A percentile compares a stretch with the other conserved stretches of the same genome.
These are phyloP conservation scores for Vanrija humicola DNA, from an alignment of 1,284 basidiomycete species.

Conservation along the genomic window DNA sequence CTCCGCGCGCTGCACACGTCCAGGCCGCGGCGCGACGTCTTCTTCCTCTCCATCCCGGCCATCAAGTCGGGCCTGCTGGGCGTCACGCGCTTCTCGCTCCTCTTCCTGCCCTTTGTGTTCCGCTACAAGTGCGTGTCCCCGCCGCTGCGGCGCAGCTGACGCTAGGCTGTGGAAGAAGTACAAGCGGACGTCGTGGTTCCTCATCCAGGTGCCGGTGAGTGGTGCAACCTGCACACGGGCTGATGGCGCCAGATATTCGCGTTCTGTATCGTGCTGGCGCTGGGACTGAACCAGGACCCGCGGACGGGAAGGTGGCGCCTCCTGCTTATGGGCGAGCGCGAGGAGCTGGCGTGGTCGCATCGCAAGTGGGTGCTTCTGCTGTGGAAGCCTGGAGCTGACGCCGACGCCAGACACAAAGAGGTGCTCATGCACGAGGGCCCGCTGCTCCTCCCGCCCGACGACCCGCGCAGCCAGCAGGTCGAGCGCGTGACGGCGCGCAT, in stretches of 20 bases:
- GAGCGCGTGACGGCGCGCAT: slow-evolving; percentile 43
- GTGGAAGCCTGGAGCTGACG: neutral
- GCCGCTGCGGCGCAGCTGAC: slow-evolving; percentile 5
- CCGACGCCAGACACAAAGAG: slow-evolving; percentile 45
- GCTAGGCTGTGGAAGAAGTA: slow-evolving; percentile 49
- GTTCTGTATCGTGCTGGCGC: slow-evolving; percentile 52
- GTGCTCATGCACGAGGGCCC: slow-evolving; percentile 49
- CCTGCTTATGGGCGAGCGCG: slow-evolving; percentile 53
- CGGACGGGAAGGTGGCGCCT: slow-evolving; percentile 53
- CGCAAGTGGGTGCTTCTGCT: slow-evolving; percentile 41
- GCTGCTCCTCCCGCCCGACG: slow-evolving; percentile 45
- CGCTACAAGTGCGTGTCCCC: slow-evolving; percentile 44
- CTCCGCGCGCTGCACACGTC: slow-evolving; percentile 41
- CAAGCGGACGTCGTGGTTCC: slow-evolving; percentile 43
- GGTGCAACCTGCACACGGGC: neutral
- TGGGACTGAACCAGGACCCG: slow-evolving; percentile 53
- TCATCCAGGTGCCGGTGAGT: slow-evolving; percentile 51
- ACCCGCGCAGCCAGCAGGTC: slow-evolving; percentile 47
- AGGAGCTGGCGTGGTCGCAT: slow-evolving; percentile 54
- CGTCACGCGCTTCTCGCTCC: slow-evolving; percentile 48
- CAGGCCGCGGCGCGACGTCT: slow-evolving; percentile 44
- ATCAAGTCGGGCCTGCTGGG: slow-evolving; percentile 49
- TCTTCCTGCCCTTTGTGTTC: slow-evolving; percentile 53
- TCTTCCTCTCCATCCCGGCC: slow-evolving; percentile 53
- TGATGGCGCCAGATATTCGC: slow-evolving; percentile 48